These are phyloP conservation scores for Actinomucor elegans DNA, from an alignment of 371 early-diverging fungal species.

Conservation along the genomic window DNA sequence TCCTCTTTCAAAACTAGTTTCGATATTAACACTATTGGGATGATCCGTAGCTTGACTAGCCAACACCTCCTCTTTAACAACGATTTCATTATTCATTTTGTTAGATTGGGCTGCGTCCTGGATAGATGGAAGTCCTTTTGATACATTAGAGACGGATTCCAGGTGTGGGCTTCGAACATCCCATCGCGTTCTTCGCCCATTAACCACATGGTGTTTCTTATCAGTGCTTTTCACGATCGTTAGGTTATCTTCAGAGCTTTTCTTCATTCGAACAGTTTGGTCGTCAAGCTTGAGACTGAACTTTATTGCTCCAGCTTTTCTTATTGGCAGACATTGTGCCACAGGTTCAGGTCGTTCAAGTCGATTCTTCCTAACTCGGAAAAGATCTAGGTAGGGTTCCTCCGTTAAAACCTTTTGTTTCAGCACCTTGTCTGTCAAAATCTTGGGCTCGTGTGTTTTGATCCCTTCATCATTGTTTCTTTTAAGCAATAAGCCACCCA, in stretches of 20 bases:
- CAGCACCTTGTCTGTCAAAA: neutral
- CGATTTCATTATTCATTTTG: neutral
- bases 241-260: too few relatives aligned
- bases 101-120: neutral
- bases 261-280: too few relatives aligned
- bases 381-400: constrained; percentile 6
- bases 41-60: neutral
- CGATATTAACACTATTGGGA: too few relatives aligned
- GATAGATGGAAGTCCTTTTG: neutral
- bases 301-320: too few relatives aligned
- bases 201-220: neutral
- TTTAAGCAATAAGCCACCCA: constrained; percentile 34
- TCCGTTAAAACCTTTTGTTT: constrained; percentile 16
- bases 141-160: too few relatives aligned
- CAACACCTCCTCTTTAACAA: neutral
- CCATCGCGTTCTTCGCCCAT: constrained; percentile 23
- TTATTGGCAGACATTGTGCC: too few relatives aligned
- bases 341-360: neutral
- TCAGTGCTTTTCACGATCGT: too few relatives aligned
- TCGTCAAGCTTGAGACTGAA: too few relatives aligned
- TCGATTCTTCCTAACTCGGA: constrained; percentile 13
- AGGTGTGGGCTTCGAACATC: constrained; percentile 12
- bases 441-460: neutral
- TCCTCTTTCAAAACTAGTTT: too few relatives aligned
- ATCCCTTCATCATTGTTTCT: constrained; percentile 5